A percentile compares a stretch with the other conserved stretches of the same genome.
Conservation (phyloP, 2,329 filamentous ascomycete genomes). For the Fusarium nanum region DNA sequence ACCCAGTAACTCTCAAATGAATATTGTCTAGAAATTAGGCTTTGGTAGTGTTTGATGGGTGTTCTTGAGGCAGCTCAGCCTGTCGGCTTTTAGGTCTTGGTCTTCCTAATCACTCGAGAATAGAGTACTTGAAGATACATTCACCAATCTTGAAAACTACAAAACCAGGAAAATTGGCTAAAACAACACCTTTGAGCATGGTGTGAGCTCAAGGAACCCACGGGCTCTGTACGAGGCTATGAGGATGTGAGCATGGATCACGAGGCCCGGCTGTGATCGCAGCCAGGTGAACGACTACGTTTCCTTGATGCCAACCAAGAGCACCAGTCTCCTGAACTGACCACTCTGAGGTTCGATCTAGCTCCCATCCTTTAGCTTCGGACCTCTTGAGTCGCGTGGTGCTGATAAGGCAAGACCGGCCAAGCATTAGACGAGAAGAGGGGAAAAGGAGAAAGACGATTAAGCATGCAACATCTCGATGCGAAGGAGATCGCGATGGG, state of each 20-base stretch:
- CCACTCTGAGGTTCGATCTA: background rate
- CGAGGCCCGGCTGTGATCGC: background rate
- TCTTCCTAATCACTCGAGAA: background rate
- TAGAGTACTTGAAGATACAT: constrained; percentile 18
- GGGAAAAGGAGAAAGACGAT: constrained; percentile 4
- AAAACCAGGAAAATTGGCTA: background rate
- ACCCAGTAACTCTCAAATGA: background rate
- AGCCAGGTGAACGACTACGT: background rate
- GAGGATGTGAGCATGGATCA: background rate
- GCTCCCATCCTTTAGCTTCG: background rate
- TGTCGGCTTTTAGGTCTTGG: background rate
- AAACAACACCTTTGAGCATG: background rate
- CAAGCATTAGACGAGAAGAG: background rate
- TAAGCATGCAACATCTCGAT: constrained; percentile 14
- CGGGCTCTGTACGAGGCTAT: background rate
- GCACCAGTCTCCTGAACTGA: background rate
- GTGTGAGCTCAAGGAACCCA: background rate
- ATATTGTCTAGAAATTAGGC: background rate
- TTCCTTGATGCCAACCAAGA: constrained; percentile 3
- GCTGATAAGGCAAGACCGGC: background rate
- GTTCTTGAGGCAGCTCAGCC: background rate
- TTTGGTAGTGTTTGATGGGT: background rate
- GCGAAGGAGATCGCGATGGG: constrained; percentile 16
- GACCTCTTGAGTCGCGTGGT: background rate
- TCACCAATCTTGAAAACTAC: background rate